Conservation (phyloP, 2,329 filamentous ascomycete genomes). For the Aspergillus aculeatinus region DNA sequence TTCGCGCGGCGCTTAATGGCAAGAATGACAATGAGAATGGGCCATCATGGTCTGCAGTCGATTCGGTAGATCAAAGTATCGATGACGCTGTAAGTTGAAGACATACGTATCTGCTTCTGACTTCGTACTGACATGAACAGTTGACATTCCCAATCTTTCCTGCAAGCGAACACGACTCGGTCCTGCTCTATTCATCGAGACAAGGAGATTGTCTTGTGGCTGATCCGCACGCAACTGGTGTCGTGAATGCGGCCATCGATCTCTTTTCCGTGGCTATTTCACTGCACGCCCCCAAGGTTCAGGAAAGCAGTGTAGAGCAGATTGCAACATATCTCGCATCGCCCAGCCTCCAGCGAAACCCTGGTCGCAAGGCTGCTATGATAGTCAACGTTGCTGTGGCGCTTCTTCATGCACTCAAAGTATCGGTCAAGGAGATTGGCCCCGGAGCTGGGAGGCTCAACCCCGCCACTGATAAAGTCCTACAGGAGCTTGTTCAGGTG, state of each 20-base stretch:
- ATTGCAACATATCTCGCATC: slow-evolving; percentile 86
- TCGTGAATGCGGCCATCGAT: slow-evolving; percentile 90
- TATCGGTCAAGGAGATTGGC: slow-evolving; percentile 76
- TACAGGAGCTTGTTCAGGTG: slow-evolving; percentile 72
- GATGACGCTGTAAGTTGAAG: slow-evolving; percentile 42
- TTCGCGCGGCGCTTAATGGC: slow-evolving; percentile 67
- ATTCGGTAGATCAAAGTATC: slow-evolving; percentile 39
- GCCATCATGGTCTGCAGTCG: slow-evolving; percentile 39
- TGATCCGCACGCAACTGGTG: slow-evolving; percentile 85
- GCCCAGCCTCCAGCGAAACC: slow-evolving; percentile 75
- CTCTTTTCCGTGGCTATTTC: slow-evolving; percentile 90
- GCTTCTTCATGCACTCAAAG: slow-evolving; percentile 75
- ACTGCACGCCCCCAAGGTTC: slow-evolving; percentile 83
- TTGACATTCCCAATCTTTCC: slow-evolving; percentile 67
- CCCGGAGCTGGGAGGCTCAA: slow-evolving; percentile 72
- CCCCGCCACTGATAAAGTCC: slow-evolving; percentile 70
- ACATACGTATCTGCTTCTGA: background rate
- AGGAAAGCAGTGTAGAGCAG: slow-evolving; percentile 94
- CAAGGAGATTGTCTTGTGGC: slow-evolving; percentile 54
- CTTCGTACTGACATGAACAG: slow-evolving; percentile 29
- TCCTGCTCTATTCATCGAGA: slow-evolving; percentile 66
- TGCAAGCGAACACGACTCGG: slow-evolving; percentile 85
- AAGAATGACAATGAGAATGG: slow-evolving; percentile 64
- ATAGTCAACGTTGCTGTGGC: slow-evolving; percentile 85
- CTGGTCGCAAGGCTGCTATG: slow-evolving; percentile 84